phyloP scores from a whole-genome alignment of 1,284 basidiomycete species.

The Salmacisia buchloeana region DNA sequence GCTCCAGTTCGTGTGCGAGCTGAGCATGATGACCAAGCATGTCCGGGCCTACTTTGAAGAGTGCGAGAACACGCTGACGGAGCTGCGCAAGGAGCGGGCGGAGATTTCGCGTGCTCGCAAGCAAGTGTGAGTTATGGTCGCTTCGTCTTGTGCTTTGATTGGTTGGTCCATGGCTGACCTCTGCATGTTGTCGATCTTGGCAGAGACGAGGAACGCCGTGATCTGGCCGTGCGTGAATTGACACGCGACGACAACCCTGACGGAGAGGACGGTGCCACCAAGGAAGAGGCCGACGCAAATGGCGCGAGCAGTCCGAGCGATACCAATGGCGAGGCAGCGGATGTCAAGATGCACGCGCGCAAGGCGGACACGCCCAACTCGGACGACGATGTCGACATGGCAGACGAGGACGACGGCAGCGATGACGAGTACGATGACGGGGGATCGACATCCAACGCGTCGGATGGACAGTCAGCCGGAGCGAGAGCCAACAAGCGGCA shows the following conservation, averaged over 20 bases:
- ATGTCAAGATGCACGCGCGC: slow-evolving; percentile 9
- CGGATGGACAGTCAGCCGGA: neutral
- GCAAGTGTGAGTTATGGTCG: slow-evolving; percentile 63
- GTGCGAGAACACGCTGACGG: slow-evolving; percentile 80
- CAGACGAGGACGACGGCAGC: slow-evolving; percentile 17
- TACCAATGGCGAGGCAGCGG: slow-evolving; percentile 10
- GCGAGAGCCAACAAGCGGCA: neutral
- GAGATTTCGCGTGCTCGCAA: slow-evolving; percentile 84
- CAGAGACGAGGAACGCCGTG: slow-evolving; percentile 68
- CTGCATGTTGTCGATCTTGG: slow-evolving; percentile 2
- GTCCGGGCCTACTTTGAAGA: slow-evolving; percentile 83
- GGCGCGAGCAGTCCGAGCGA: slow-evolving; percentile 11
- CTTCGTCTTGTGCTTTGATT: neutral
- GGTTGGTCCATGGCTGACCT: neutral
- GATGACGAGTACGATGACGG: slow-evolving; percentile 4
- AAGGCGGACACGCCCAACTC: slow-evolving; percentile 35
- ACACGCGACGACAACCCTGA: no score
- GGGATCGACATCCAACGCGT: neutral
- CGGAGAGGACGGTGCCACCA: slow-evolving; percentile 6
- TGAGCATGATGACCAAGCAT: slow-evolving; percentile 80
- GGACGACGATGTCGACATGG: slow-evolving; percentile 58
- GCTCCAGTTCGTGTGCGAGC: slow-evolving; percentile 77
- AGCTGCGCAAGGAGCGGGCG: slow-evolving; percentile 87
- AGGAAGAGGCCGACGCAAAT: slow-evolving; percentile 12
- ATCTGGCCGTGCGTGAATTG: slow-evolving; percentile 52